Evolutionary conservation across 1,284 basidiomycete genomes (phyloP).

Genomic region (Rhodotorula glutinis): DNA sequence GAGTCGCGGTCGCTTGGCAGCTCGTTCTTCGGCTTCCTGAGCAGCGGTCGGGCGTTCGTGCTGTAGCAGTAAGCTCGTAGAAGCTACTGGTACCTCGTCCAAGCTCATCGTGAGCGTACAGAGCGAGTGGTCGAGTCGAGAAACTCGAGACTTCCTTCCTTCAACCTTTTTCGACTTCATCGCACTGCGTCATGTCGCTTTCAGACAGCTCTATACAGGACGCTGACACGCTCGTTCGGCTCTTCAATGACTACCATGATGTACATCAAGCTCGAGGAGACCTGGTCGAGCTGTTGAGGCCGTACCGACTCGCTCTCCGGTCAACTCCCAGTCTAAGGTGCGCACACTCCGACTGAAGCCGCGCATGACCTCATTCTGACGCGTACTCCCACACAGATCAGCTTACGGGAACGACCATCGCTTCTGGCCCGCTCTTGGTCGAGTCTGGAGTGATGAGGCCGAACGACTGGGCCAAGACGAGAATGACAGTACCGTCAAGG

Average conservation of each 20-base stretch:
- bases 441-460: constrained; percentile 15
- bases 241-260: constrained; percentile 1
- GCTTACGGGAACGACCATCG: background rate
- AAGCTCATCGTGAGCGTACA: background rate
- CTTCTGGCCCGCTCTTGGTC: constrained; percentile 15
- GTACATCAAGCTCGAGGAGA: background rate
- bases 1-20: constrained; percentile 23
- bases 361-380: no score
- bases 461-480: background rate
- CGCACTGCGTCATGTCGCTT: background rate
- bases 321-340: constrained; percentile 12
- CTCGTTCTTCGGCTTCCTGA: background rate
- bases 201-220: background rate
- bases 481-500: constrained; percentile 9
- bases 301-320: constrained; percentile 18
- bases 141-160: background rate
- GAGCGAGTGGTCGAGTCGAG: background rate
- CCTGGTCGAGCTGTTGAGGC: constrained; percentile 20
- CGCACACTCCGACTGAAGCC: background rate
- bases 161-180: background rate
- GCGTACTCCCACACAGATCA: background rate
- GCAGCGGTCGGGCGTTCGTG: background rate
- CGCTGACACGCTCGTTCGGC: background rate
- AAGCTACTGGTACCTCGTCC: background rate
- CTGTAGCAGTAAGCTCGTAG: background rate